Conservation (phyloP, 1,284 basidiomycete species). For the Testicularia cyperi region DNA sequence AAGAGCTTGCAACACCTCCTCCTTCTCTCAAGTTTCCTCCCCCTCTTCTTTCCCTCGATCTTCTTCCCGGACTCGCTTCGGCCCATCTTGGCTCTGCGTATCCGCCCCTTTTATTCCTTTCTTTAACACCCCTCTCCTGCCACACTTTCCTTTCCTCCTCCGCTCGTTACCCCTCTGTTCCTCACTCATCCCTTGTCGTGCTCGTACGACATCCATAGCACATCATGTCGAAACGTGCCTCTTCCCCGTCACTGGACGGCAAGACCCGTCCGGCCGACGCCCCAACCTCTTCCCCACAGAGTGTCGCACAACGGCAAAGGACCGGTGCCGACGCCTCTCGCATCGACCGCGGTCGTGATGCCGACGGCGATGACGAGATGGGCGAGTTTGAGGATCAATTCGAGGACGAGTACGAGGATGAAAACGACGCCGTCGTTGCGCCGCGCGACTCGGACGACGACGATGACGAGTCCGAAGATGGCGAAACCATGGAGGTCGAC, state of each 20-base stretch:
- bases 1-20: too few species aligned
- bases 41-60: too few species aligned
- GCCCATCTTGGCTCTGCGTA: too few species aligned
- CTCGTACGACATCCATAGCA: too few species aligned
- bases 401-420: constrained; percentile 66
- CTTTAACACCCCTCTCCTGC: too few species aligned
- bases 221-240: constrained; percentile 37
- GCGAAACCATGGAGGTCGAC: constrained; percentile 59
- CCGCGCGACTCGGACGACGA: constrained; percentile 53
- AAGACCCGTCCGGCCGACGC: constrained; percentile 11
- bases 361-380: constrained; percentile 63
- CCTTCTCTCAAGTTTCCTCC: too few species aligned
- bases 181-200: too few species aligned
- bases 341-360: constrained; percentile 19
- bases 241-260: constrained; percentile 25
- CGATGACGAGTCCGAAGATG: constrained; percentile 56
- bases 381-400: constrained; percentile 64
- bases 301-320: constrained; percentile 9
- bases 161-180: too few species aligned
- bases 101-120: too few species aligned
- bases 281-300: not conserved
- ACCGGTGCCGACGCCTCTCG: constrained; percentile 11
- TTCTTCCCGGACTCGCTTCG: too few species aligned
- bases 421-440: constrained; percentile 49
- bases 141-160: too few species aligned